Evolutionary conservation across 2,329 filamentous ascomycete genomes (phyloP).

Genomic region (Aspergillus melleus): DNA sequence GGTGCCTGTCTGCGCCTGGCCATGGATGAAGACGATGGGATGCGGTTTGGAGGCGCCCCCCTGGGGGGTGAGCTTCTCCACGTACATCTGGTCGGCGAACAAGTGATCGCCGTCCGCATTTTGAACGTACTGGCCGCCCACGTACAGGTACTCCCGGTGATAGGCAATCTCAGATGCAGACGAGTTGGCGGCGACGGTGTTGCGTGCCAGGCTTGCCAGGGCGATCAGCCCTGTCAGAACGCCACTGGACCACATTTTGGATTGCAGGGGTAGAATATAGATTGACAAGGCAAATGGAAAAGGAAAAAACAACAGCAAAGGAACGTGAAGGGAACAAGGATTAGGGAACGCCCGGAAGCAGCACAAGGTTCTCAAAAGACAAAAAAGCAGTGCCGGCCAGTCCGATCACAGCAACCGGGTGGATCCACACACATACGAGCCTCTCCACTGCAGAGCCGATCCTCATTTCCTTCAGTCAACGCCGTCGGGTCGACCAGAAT

Average conservation of each 20-base stretch:
- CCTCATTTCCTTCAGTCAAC: background rate
- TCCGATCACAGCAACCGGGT: background rate
- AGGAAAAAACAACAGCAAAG: background rate
- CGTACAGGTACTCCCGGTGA: slow-evolving; percentile 4
- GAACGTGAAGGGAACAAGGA: background rate
- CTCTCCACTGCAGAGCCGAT: background rate
- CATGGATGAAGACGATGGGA: slow-evolving; percentile 36
- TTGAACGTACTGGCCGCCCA: slow-evolving; percentile 4
- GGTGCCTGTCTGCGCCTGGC: slow-evolving; percentile 33
- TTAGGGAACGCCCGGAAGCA: background rate
- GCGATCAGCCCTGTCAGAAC: background rate
- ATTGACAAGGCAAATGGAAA: background rate
- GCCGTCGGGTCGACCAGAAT: background rate
- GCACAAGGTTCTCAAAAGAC: background rate
- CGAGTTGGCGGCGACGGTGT: background rate
- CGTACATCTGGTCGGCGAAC: slow-evolving; percentile 34
- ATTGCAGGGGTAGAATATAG: background rate
- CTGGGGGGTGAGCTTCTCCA: slow-evolving; percentile 32
- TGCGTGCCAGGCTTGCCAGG: background rate
- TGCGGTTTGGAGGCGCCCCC: slow-evolving; percentile 19
- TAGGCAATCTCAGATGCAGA: background rate
- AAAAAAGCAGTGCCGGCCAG: background rate
- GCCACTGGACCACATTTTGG: background rate
- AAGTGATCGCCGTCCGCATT: slow-evolving; percentile 3
- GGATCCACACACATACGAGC: background rate